phyloP scores from a whole-genome alignment of 257 asterid species.

The Nicotiana noctiflora region DNA sequence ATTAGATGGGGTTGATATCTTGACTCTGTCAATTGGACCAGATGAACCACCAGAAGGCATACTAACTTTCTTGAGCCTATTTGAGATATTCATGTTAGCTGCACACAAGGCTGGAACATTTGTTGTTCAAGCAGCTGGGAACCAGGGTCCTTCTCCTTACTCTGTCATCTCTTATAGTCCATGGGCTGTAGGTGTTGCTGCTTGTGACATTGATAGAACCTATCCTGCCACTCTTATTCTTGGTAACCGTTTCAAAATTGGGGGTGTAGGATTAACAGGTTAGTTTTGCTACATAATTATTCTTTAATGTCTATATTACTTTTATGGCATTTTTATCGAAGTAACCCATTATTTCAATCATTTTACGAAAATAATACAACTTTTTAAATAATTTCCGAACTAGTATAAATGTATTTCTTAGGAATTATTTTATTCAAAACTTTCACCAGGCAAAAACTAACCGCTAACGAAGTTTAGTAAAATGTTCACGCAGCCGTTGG shows the following conservation, averaged over 20 bases:
- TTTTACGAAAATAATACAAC: too few relatives aligned
- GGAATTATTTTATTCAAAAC: too few relatives aligned
- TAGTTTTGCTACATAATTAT: background rate
- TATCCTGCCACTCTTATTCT: conserved; percentile 74
- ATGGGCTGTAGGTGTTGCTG: conserved; percentile 71
- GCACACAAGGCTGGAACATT: conserved; percentile 78
- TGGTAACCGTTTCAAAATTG: conserved; percentile 51
- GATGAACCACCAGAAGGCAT: conserved; percentile 72
- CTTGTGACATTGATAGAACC: conserved; percentile 66
- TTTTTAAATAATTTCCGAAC: too few relatives aligned
- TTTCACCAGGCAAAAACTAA: too few relatives aligned
- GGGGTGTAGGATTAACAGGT: conserved; percentile 88
- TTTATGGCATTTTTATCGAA: background rate
- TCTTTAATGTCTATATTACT: background rate
- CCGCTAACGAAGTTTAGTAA: too few relatives aligned
- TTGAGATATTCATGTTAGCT: conserved; percentile 75
- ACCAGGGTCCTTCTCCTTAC: conserved; percentile 79
- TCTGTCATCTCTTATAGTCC: conserved; percentile 80
- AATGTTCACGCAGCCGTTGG: too few relatives aligned
- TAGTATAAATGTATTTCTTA: too few relatives aligned
- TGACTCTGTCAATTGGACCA: conserved; percentile 78
- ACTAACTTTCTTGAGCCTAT: conserved; percentile 61
- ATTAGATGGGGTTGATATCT: conserved; percentile 74
- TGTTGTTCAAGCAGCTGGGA: conserved; percentile 79
- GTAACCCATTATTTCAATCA: too few relatives aligned